phyloP scores from a whole-genome alignment of 1,284 basidiomycete genomes.

The Cutaneotrichosporon dermatis region DNA sequence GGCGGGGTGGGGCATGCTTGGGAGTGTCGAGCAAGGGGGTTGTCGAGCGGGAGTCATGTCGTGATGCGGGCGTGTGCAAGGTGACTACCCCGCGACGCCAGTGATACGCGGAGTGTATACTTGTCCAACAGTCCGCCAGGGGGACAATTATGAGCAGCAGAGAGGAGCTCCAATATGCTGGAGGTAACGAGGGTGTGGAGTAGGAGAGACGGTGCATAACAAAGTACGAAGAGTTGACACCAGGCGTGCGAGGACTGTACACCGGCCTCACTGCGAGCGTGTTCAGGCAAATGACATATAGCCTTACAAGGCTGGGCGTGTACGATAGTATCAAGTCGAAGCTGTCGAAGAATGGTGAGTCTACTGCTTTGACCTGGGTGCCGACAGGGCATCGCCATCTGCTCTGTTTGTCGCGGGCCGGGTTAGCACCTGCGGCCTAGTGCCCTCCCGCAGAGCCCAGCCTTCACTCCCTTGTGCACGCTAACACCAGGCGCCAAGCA shows the following conservation, averaged over 20 bases:
- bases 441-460: too few relatives aligned
- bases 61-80: not conserved
- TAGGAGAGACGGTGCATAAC: too few relatives aligned
- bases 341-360: constrained; percentile 33
- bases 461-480: not conserved
- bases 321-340: constrained; percentile 43
- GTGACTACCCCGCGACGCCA: not conserved
- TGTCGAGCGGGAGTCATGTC: not conserved
- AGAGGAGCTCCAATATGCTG: too few relatives aligned
- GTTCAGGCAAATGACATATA: constrained; percentile 48
- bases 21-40: not conserved
- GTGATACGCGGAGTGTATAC: not conserved
- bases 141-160: not conserved
- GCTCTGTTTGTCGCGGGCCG: too few relatives aligned
- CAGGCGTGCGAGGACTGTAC: constrained; percentile 47
- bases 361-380: too few relatives aligned
- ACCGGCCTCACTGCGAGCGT: constrained; percentile 47
- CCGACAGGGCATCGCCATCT: too few relatives aligned
- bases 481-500: constrained; percentile 30
- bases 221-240: not conserved
- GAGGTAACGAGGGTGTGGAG: too few relatives aligned
- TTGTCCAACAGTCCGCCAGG: not conserved
- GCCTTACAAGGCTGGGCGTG: constrained; percentile 44
- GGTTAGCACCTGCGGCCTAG: too few relatives aligned
- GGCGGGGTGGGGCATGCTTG: not conserved